Evolutionary conservation across 805 yeast species (phyloP).

Genomic region (Peterozyma toletana): DNA sequence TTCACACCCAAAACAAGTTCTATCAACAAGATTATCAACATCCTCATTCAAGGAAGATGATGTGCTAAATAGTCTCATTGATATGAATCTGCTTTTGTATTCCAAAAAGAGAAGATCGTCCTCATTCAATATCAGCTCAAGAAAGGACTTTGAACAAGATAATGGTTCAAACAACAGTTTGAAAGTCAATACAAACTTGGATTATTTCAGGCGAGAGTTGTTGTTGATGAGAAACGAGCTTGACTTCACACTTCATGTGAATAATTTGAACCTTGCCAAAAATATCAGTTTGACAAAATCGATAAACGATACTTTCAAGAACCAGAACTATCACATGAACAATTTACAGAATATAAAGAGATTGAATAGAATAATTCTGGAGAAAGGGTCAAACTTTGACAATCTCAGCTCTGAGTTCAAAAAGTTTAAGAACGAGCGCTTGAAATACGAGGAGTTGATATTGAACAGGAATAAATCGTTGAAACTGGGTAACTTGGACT

Average conservation of each 20-base stretch:
- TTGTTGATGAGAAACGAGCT: conserved; percentile 51
- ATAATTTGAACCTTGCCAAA: conserved; percentile 26
- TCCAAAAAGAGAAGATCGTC: conserved; percentile 3
- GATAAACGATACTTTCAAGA: conserved; percentile 4
- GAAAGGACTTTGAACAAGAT: background rate
- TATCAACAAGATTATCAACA: no score
- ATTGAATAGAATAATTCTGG: conserved; percentile 13
- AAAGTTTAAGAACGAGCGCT: conserved; percentile 23
- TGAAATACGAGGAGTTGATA: conserved; percentile 25
- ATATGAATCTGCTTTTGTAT: conserved; percentile 3
- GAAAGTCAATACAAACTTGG: conserved; percentile 19
- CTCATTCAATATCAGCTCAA: background rate
- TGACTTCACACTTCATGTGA: conserved; percentile 49
- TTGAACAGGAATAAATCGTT: conserved; percentile 18
- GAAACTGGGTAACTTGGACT: no score
- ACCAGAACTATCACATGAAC: conserved; percentile 19
- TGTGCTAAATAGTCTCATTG: no score
- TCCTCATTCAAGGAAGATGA: no score
- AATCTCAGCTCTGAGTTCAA: conserved; percentile 21
- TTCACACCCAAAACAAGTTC: no score
- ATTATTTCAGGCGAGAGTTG: conserved; percentile 52
- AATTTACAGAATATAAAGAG: conserved; percentile 8
- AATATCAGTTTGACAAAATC: conserved; percentile 4
- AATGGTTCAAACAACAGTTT: background rate
- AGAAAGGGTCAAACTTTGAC: conserved; percentile 18